phyloP scores from a whole-genome alignment of 2,329 filamentous ascomycete genomes.

The Grosmannia huntii region DNA sequence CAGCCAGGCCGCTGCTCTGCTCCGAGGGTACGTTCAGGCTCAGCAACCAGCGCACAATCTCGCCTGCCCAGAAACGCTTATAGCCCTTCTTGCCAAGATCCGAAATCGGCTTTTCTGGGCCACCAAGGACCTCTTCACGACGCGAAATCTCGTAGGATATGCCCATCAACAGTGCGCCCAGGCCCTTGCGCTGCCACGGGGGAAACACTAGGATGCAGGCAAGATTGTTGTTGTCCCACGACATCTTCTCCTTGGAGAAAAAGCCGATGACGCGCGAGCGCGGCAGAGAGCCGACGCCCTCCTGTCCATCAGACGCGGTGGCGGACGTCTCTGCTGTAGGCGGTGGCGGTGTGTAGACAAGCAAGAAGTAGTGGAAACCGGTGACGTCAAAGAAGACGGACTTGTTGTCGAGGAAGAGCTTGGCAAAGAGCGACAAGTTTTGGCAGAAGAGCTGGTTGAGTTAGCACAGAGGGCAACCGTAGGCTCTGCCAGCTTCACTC shows the following conservation, averaged over 20 bases:
- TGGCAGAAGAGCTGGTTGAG: constrained; percentile 67
- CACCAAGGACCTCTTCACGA: constrained; percentile 71
- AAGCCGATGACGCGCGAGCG: constrained; percentile 61
- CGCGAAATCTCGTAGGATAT: constrained; percentile 85
- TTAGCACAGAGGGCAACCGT: constrained; percentile 1
- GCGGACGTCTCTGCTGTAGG: constrained; percentile 6
- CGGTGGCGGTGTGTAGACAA: constrained; percentile 56
- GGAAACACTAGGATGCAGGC: constrained; percentile 95
- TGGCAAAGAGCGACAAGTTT: constrained; percentile 90
- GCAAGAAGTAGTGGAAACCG: constrained; percentile 87
- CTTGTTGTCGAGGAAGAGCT: constrained; percentile 95
- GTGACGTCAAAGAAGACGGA: constrained; percentile 95
- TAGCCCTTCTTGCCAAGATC: constrained; percentile 77
- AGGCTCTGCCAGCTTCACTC: constrained; percentile 18
- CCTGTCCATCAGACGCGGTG: not conserved
- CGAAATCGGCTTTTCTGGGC: constrained; percentile 87
- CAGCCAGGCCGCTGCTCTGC: too few relatives aligned
- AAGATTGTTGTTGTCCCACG: constrained; percentile 96
- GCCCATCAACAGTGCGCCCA: constrained; percentile 82
- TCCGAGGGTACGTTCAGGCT: constrained; percentile 21
- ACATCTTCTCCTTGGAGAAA: constrained; percentile 98
- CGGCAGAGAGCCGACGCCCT: not conserved
- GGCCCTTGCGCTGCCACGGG: constrained; percentile 82
- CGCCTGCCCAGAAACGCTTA: constrained; percentile 71
- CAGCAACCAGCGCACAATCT: constrained; percentile 61